phyloP scores from a whole-genome alignment of 371 early-diverging fungal species.

The Apophysomyces ossiformis region DNA sequence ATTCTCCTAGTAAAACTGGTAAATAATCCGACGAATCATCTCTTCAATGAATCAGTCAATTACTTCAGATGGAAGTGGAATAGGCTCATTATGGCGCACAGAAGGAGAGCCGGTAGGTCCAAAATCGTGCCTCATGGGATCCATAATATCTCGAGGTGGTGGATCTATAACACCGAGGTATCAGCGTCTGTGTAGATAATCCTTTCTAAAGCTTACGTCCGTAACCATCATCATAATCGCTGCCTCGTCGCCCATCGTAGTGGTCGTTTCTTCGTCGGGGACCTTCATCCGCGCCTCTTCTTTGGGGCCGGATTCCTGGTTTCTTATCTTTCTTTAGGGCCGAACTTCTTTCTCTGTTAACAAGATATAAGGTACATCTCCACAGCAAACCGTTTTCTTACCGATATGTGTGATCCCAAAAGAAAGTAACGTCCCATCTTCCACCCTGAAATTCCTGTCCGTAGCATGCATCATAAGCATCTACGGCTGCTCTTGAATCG shows the following conservation, averaged over 20 bases:
- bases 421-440: conserved; percentile 49
- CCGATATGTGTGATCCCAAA: conserved; percentile 59
- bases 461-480: conserved; percentile 42
- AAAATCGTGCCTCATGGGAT: neutral
- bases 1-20: neutral
- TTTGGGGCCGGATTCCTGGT: conserved; percentile 5
- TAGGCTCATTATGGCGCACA: neutral
- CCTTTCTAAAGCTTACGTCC: neutral
- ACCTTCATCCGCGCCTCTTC: conserved; percentile 15
- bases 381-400: conserved; percentile 16
- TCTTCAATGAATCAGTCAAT: neutral
- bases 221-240: conserved; percentile 7
- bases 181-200: neutral
- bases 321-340: conserved; percentile 13
- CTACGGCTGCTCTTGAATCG: conserved; percentile 54
- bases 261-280: conserved; percentile 3
- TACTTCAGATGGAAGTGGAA: conserved; percentile 8
- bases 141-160: neutral
- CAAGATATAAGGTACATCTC: neutral
- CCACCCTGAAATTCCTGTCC: conserved; percentile 48
- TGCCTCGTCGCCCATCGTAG: neutral
- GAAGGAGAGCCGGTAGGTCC: neutral
- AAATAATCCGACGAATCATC: neutral
- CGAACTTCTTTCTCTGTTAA: conserved; percentile 24
- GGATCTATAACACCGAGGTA: neutral